Base-by-base conservation (phyloP, 306 rosid genomes). In the Senna tora region DNA sequence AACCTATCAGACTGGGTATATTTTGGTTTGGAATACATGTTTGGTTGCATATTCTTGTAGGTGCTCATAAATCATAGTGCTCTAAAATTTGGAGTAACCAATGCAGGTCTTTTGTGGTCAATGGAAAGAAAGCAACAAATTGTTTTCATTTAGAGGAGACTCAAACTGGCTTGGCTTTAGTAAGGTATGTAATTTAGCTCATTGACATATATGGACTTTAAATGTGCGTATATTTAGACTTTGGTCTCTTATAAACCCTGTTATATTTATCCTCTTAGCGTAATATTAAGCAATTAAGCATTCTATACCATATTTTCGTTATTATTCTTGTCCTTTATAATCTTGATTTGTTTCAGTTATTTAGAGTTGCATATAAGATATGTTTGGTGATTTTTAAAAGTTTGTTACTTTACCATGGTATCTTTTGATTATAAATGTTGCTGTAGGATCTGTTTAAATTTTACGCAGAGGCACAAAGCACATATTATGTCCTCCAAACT, bases 91-190 rank as follows among this genome's bases (percentile, higher is more conserved):
- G 63, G 70, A 36, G 42, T 39, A n/a, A 73, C 28, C 19, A 65
- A 73, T 77, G 72, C 90, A 93, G 98, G 88, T 84, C 50, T 81
- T 88, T 68, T 90, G 98, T 70, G 96, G 93, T 68, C 78, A 81
- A 52, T 90, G 97, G 98, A 87, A 86, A 85, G 88, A 87, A 28
- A 70, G 54, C 67, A 62, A 41, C 30, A 90, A 87, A 62, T 64
- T 80, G 60, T 85, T 84, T 83, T 88, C 98, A 36, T 87, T 84
- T 76, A 87, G 97, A 80, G 98, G 98, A 75, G 98, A 93, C 72
- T 93, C 98, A 21, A 93, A 90, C 66, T 93, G 98, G 98, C 97
- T 93, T 76, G 98, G 98, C 17, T 93, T 93, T 80, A 80, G 89
- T 73, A 93, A 93, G 98, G 98, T 90, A 86, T 60, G 50, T 42